These are phyloP conservation scores for Candida easanensis DNA, from an alignment of 805 yeast genomes.

Conservation along the genomic window DNA sequence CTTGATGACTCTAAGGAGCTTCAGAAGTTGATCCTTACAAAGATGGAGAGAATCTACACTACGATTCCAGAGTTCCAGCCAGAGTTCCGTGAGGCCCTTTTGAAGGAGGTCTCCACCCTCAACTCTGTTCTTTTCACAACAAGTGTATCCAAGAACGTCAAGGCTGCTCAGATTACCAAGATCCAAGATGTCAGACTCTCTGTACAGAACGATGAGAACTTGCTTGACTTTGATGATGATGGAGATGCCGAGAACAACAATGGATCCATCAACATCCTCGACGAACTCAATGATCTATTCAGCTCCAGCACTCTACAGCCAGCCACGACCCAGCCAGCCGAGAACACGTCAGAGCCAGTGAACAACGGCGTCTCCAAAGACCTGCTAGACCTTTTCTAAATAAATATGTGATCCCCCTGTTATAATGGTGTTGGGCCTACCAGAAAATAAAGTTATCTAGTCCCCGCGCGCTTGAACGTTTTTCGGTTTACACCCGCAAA, in stretches of 20 bases:
- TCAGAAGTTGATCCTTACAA: slow-evolving; percentile 51
- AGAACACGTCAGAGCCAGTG: neutral
- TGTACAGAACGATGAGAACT: slow-evolving; percentile 81
- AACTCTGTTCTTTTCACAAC: slow-evolving; percentile 91
- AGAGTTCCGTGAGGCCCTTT: slow-evolving; percentile 59
- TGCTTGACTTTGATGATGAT: slow-evolving; percentile 82
- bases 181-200: slow-evolving; percentile 75
- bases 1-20: slow-evolving; percentile 34
- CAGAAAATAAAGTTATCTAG: neutral
- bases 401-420: too few species aligned
- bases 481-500: neutral
- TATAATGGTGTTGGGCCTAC: neutral
- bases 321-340: neutral
- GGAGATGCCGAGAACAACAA: slow-evolving; percentile 14
- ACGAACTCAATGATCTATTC: slow-evolving; percentile 74
- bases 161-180: slow-evolving; percentile 44
- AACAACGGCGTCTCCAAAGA: slow-evolving; percentile 13
- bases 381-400: slow-evolving; percentile 22
- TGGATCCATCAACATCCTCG: slow-evolving; percentile 45
- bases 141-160: slow-evolving; percentile 40
- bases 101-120: slow-evolving; percentile 76
- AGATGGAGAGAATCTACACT: slow-evolving; percentile 68
- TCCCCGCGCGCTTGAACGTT: neutral
- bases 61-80: slow-evolving; percentile 74
- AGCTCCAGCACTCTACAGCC: slow-evolving; percentile 37